Base-by-base conservation (phyloP, 306 rosid species). In the Neltuma alba region DNA sequence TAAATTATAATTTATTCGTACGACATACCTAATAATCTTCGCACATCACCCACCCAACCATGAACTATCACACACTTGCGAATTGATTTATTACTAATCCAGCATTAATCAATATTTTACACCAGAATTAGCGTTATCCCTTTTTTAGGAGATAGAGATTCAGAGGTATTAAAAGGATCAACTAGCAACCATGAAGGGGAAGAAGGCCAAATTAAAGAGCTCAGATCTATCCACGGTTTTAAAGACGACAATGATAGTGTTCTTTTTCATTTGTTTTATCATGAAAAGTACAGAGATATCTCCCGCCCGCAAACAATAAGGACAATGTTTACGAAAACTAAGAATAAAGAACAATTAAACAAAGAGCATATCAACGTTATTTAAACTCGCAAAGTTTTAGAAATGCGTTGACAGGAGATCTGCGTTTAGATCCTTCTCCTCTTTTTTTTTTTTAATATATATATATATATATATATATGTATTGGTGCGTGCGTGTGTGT, bases 41-140 rank as follows among this genome's bases (percentile, higher is more conserved):
- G 9, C 74, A 23, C 74, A 40, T n/a, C n/a, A n/a, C n/a, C 12
- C 72, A 41, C 73, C 73, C 47, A 41, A n/a, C n/a, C n/a, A n/a
- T n/a, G n/a, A n/a, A n/a, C n/a, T n/a, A n/a, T n/a, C n/a, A n/a
- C n/a, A n/a, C n/a, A n/a, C n/a, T n/a, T n/a, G 36, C 2, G 36
- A 33, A 33, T 33, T 5, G 4, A 33, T 1, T 33, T 33, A 2
- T 33, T 5, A 33, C 36, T 33, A 33, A 33, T 33, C 36, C 2
- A 33, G 36, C 36, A 33, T 33, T 33, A 33, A 33, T 33, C 36
- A 33, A 33, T 33, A 33, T 33, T 33, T 33, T 33, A 33, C 36
- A 1, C 36, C 36, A 33, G 36, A 5, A 33, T 33, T 33, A 33
- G 36, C 36, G 36, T 33, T 33, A 33, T 33, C 36, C 36, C 36